Evolutionary conservation across 2,329 filamentous ascomycete genomes (phyloP), one percentile per base, ranked within the genome.

Genomic region (Trichoderma atrobrunneum): DNA sequence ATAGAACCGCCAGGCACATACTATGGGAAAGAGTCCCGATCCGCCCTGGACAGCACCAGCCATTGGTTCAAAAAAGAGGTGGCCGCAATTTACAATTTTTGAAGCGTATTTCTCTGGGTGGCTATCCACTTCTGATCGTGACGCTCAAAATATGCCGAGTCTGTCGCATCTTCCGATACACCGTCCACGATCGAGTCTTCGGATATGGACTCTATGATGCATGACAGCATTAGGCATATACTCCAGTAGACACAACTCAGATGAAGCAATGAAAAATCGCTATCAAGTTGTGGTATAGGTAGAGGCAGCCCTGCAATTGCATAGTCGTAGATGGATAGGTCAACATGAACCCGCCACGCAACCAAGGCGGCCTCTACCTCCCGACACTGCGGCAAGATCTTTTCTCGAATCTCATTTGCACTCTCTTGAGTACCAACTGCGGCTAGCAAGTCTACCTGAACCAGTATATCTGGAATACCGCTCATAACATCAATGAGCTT

Each of bases 191-290:
- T 16, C 8, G n/a, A 51, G 26, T 51, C 39, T n/a, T 28, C 39
- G 30, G 57, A 34, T 26, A 63, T 24, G 5, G 48, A 63, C 21
- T 30, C 21, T 21, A 60, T 62, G 28, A 72, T 57, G 32, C 62
- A 68, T 18, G 34, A 72, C 12, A 72, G 36, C 54, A 72, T 54
- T 21, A 72, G 21, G 32, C 56, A 51, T 18, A 28, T 39, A 16
- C 54, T 28, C 70, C 70, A 72, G 21, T 62, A 72, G 16, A 66
- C 43, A 14, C 62, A 67, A 4, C 51, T 67, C 24, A 68, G 34
- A 26, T 67, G 62, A 72, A 72, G 70, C 14, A 72, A 21, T 21
- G 63, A 61, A 18, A 72, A 72, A 5, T 72, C 70, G 18, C 48
- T 54, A 24, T 71, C 61, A 2, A 32, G n/a, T n/a, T 57, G 26